phyloP scores from a whole-genome alignment of 441 rosid species.

The Capsella rubella region DNA sequence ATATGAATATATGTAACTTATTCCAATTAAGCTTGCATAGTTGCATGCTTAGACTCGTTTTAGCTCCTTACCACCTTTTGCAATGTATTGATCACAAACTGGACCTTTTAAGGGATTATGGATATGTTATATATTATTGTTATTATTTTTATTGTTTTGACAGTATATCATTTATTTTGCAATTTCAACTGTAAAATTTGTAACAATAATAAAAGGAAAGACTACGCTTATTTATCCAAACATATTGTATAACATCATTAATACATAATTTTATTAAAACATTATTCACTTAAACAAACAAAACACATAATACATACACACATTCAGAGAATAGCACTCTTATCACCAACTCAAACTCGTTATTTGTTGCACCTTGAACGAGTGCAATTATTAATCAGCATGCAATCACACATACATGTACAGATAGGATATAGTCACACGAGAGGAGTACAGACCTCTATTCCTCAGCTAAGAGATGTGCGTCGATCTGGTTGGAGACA shows the following conservation, averaged over 20 bases:
- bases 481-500: conserved; percentile 42
- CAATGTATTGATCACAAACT: not conserved
- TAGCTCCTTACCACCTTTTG: not conserved
- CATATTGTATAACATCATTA: not conserved
- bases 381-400: not conserved
- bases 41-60: not conserved
- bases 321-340: not conserved
- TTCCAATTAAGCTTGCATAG: not conserved
- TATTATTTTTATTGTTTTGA: too few relatives aligned
- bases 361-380: not conserved
- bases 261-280: not conserved
- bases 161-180: too few relatives aligned
- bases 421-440: not conserved
- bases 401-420: not conserved
- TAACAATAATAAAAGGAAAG: not conserved
- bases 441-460: conserved; percentile 14
- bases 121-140: too few relatives aligned
- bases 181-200: too few relatives aligned
- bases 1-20: not conserved
- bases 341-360: not conserved
- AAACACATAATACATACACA: not conserved
- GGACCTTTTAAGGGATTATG: not conserved
- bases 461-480: conserved; percentile 33
- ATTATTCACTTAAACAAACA: not conserved
- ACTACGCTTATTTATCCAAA: not conserved